phyloP scores from a whole-genome alignment of 345 rosid genomes.

The Lepidium aucheri region DNA sequence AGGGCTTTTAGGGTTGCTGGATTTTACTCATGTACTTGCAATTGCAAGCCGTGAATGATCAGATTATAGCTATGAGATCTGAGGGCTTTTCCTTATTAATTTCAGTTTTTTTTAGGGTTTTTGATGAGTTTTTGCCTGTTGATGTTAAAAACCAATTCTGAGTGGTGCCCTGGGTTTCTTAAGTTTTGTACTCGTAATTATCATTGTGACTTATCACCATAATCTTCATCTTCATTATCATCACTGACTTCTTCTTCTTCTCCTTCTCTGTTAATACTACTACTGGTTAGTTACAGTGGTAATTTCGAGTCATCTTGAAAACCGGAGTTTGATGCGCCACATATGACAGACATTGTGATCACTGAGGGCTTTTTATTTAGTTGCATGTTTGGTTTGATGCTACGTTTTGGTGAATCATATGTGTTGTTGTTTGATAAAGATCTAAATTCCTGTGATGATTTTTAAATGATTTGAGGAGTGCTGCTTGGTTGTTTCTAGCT shows the following conservation, averaged over 20 bases:
- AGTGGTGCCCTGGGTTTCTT: constrained; percentile 22
- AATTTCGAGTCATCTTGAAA: background rate
- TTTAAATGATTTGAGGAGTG: background rate
- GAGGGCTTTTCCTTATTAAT: constrained; percentile 28
- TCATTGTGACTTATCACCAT: background rate
- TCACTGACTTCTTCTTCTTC: background rate
- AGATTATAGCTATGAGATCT: constrained; percentile 50
- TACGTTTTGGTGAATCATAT: background rate
- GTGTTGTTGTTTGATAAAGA: background rate
- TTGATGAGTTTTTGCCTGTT: background rate
- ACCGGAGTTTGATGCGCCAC: constrained; percentile 13
- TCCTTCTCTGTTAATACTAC: background rate
- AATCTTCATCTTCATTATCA: background rate
- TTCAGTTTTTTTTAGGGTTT: background rate
- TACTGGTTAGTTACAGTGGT: background rate
- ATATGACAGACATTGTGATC: background rate
- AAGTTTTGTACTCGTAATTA: background rate
- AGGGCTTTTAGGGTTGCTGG: constrained; percentile 22
- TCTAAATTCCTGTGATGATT: constrained; percentile 21
- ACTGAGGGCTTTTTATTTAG: background rate
- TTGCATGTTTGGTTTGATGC: background rate
- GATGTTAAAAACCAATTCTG: background rate
- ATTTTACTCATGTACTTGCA: constrained; percentile 14
- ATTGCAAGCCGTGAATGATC: constrained; percentile 28
- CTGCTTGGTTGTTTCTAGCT: background rate